Base-by-base conservation (phyloP, 768 basidiomycete species). In the Flagelloscypha sp. region DNA sequence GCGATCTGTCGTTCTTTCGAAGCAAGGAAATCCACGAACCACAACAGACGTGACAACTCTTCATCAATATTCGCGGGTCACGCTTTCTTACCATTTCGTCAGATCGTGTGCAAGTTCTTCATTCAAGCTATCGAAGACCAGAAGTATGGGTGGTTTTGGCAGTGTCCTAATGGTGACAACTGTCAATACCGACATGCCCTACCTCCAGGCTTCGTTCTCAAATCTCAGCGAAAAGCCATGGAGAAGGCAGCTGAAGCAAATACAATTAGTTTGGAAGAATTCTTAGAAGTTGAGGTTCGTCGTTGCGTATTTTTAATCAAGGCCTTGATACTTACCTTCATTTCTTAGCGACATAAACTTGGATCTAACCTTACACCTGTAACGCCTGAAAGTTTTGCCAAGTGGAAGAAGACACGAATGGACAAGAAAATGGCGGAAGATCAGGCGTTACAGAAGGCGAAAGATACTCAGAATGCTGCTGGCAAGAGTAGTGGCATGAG, bases 21-120 rank as follows among this genome's bases (percentile, higher is more conserved):
- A 90, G 58, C 71, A 77, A 43, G 93, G 93, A 18, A 95, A 93
- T 59, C 89, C 87, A 33, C 74, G 80, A 46, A 94, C 87, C 17
- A 84, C 81, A 3, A 98, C 94, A 24, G 94, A 98, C 53, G 88
- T 90, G 48, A 39, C n/a, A n/a, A n/a, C n/a, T n/a, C n/a, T n/a
- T n/a, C n/a, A n/a, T n/a, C n/a, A n/a, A n/a, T n/a, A n/a, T n/a
- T 68, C 56, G 17, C 16, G 15, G 24, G 65, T 54, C 23, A 13
- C n/a, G 23, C 16, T 36, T 30, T 36, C 20, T 22, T 11, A 25
- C 29, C 24, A 33, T 35, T 25, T 17, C 27, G 44, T 6, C 42
- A 94, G 86, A 95, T 99, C 52, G 94, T 99, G 4, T 99, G 95
- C 79, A 98, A 94, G 59, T 78, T 63, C 64, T 99, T 99, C 54